Base-by-base conservation (phyloP, 2,329 filamentous ascomycete species). In the Shiraia sp. region DNA sequence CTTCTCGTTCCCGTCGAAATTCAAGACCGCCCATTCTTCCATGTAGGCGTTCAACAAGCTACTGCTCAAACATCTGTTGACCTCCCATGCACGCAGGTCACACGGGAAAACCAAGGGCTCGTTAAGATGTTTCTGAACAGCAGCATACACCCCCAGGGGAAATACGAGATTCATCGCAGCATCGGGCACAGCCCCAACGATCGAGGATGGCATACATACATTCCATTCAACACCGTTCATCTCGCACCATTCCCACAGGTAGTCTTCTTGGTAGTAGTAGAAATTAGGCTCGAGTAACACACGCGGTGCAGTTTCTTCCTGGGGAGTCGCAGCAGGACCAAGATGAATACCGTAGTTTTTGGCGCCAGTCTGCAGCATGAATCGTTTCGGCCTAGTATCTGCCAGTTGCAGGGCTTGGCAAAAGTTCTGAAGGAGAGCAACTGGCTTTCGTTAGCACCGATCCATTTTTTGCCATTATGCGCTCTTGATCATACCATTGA, bases 201-300 rank as follows among this genome's bases (percentile, higher is more conserved):
- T 76, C 54, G 68, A 73, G 0, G 70, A 71, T 0, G 78, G 78
- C 42, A 74, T 72, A 17, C 71, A 71, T 12, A 79, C 62, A 46
- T 74, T 79, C 73, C 73, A 80, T 15, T 47, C 45, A 7, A 69
- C 64, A 10, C 38, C 36, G 13, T 72, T 56, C 2, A 60, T 51
- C 16, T 62, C 49, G 56, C 75, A 76, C 51, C 69, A 80, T 1
- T 63, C 53, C 35, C 57, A 68, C 2, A 81, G 67, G 3, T 65
- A 59, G 45, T 80, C 76, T 63, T 80, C 77, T 61, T 81, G 77
- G 0, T 69, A 59, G 48, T 79, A 80, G 68, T 80, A 81, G 61
- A 81, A 80, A 58, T 80, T 80, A 1, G 73, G 71, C 42, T 75
- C 73, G 0, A 76, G 63, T 5, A 55, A 53, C 3, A 74, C 61